Percentiles rank a stretch among this genome's conserved stretches.
phyloP scores from a whole-genome alignment of 495 filamentous ascomycete species.

The Oidiodendron maius region DNA sequence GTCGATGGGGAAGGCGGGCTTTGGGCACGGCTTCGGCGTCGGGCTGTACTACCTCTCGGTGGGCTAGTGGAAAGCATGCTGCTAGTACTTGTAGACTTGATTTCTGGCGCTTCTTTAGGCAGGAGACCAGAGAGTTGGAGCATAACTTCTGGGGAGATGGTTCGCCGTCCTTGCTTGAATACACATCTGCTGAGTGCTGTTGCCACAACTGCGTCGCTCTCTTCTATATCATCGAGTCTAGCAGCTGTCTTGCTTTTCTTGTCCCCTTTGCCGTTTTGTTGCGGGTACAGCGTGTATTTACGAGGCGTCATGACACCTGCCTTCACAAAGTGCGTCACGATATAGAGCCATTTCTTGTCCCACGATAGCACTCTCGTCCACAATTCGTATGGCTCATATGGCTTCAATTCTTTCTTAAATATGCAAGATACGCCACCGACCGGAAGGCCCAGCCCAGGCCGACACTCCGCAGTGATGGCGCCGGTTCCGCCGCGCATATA shows the following conservation, averaged over 20 bases:
- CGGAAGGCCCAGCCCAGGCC: slow-evolving; percentile 31
- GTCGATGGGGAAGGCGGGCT: slow-evolving; percentile 14
- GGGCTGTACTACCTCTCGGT: slow-evolving; percentile 2
- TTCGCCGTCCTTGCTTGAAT: slow-evolving; percentile 82
- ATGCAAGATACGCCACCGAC: slow-evolving; percentile 60
- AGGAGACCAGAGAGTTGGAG: slow-evolving; percentile 64
- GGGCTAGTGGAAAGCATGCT: neutral
- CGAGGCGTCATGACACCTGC: slow-evolving; percentile 48
- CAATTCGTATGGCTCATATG: slow-evolving; percentile 60
- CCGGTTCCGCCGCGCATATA: slow-evolving; percentile 33
- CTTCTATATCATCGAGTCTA: slow-evolving; percentile 38
- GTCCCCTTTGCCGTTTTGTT: slow-evolving; percentile 25
- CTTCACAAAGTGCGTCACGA: slow-evolving; percentile 64
- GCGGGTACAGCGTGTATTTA: slow-evolving; percentile 39
- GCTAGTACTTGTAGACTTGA: neutral
- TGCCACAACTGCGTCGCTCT: slow-evolving; percentile 56
- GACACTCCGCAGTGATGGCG: slow-evolving; percentile 35
- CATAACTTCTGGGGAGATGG: slow-evolving; percentile 74
- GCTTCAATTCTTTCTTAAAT: slow-evolving; percentile 65
- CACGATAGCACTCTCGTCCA: slow-evolving; percentile 62
- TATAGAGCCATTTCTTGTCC: slow-evolving; percentile 81
- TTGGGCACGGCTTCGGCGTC: slow-evolving; percentile 17
- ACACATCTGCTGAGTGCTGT: slow-evolving; percentile 82
- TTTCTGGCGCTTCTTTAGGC: slow-evolving; percentile 29
- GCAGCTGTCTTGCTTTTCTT: slow-evolving; percentile 16